Evolutionary conservation across 768 basidiomycete species (phyloP).

Genomic region (Astraeus odoratus): DNA sequence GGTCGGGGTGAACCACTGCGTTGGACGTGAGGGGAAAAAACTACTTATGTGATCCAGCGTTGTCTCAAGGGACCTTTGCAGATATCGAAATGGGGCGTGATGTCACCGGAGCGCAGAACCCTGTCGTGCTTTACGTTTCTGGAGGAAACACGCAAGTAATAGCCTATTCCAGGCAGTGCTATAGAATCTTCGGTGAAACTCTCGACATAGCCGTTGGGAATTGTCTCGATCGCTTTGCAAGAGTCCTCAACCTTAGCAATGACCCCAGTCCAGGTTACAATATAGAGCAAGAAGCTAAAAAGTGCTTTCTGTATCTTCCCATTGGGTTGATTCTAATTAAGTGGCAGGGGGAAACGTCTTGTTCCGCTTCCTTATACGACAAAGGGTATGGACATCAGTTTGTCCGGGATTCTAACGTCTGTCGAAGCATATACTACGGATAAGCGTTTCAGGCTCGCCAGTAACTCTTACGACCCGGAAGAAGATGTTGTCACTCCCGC

Average conservation of each 20-base stretch:
- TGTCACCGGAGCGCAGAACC: conserved; percentile 91
- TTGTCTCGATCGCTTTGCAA: conserved; percentile 93
- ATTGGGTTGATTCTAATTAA: conserved; percentile 1
- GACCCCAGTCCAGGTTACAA: conserved; percentile 96
- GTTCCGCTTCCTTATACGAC: conserved; percentile 88
- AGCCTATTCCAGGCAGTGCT: conserved; percentile 94
- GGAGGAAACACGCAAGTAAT: conserved; percentile 99
- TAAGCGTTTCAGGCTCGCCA: conserved; percentile 66
- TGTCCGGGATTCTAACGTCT: conserved; percentile 90
- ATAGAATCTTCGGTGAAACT: conserved; percentile 98
- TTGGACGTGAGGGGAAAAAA: conserved; percentile 69
- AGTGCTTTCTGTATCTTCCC: conserved; percentile 35
- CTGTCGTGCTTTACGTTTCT: conserved; percentile 95
- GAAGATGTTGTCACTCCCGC: conserved; percentile 82
- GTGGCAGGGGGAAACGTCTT: conserved; percentile 70
- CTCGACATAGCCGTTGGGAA: conserved; percentile 99
- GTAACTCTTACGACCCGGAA: conserved; percentile 27
- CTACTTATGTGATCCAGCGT: background rate
- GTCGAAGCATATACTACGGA: conserved; percentile 84
- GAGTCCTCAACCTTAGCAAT: conserved; percentile 90
- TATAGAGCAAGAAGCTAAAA: conserved; percentile 93
- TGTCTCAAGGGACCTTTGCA: too few relatives aligned
- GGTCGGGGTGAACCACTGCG: conserved; percentile 97
- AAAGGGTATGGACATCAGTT: conserved; percentile 96
- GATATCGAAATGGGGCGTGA: conserved; percentile 99